phyloP scores from a whole-genome alignment of 73 alveolate genomes.

The Paramecium caudatum region DNA sequence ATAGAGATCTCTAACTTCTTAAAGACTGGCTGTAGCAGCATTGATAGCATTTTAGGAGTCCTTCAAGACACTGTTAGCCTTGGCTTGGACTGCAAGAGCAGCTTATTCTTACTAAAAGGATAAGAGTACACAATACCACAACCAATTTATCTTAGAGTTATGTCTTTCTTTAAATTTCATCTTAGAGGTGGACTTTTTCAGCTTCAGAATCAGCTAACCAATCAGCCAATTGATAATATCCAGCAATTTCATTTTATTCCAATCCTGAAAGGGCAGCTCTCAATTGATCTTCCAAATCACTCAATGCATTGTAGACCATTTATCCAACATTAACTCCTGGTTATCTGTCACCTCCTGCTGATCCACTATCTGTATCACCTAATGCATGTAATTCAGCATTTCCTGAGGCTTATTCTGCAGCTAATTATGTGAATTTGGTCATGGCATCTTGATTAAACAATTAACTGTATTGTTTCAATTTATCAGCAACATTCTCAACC shows the following conservation, averaged over 20 bases:
- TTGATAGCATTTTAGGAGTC: conserved; percentile 67
- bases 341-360: conserved; percentile 13
- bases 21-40: conserved; percentile 34
- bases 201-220: conserved; percentile 68
- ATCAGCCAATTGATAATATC: conserved; percentile 66
- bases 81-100: conserved; percentile 65
- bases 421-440: conserved; percentile 43
- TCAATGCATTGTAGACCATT: conserved; percentile 25
- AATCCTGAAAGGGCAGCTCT: conserved; percentile 16
- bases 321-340: conserved; percentile 62
- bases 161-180: conserved; percentile 59
- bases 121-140: conserved; percentile 1
- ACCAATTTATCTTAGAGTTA: conserved; percentile 51
- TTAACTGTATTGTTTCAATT: conserved; percentile 49
- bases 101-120: conserved; percentile 56
- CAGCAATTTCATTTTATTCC: conserved; percentile 53
- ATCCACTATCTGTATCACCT: neutral
- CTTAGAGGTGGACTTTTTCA: conserved; percentile 60
- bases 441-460: conserved; percentile 55
- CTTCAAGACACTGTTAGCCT: conserved; percentile 32
- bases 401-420: conserved; percentile 68
- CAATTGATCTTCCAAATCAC: conserved; percentile 58
- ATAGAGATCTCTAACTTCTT: conserved; percentile 50
- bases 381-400: conserved; percentile 68
- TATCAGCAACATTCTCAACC: conserved; percentile 66